Base-by-base conservation (phyloP, 1,284 basidiomycete species). In the Sporisorium exsertum region DNA sequence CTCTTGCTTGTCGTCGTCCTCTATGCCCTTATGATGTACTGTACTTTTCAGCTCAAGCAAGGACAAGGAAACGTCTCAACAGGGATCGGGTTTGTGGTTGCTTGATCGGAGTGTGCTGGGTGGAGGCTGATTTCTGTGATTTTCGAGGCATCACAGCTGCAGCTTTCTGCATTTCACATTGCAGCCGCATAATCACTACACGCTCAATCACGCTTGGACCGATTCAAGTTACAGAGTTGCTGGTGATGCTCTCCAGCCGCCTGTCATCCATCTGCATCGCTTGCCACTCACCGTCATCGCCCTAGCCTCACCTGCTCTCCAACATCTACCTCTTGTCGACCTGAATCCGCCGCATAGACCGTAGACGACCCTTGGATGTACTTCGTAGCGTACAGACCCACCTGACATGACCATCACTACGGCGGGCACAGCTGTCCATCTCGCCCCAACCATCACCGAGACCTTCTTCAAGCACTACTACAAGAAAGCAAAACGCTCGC, bases 391-490 rank as follows among this genome's bases (percentile, higher is more conserved):
- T 64, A 53, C n/a, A n/a, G n/a, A n/a, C 33, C 24, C 4, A 26
- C 7, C 3, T 18, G 22, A 37, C 15, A 84, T 84, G 82, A 77
- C 80, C 7, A 78, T 84, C 68, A 77, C 80, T 2, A 84, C 82
- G 18, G 62, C 71, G 22, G 79, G 79, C 35, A 59, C 68, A 7
- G 76, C 76, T 15, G 76, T 76, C 37, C 65, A 82, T 43, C 69
- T 84, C 9, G 65, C 84, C 26, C 84, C 84, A 3, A 79, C 75
- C n/a, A 75, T 85, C 35, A 65, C 84, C 43, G 77, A 77, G 45
- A 82, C 79, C 16, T 78, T 82, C 72, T 77, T 82, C 73, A 75
- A 77, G 58, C 81, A 82, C 62, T 82, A 78, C 71, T 77, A 72
- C 64, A 70, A 68, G 56, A 80, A 79, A 67, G 69, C 73, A 16